phyloP scores from a whole-genome alignment of 768 basidiomycete genomes.

The Pulveroboletus sp. region DNA sequence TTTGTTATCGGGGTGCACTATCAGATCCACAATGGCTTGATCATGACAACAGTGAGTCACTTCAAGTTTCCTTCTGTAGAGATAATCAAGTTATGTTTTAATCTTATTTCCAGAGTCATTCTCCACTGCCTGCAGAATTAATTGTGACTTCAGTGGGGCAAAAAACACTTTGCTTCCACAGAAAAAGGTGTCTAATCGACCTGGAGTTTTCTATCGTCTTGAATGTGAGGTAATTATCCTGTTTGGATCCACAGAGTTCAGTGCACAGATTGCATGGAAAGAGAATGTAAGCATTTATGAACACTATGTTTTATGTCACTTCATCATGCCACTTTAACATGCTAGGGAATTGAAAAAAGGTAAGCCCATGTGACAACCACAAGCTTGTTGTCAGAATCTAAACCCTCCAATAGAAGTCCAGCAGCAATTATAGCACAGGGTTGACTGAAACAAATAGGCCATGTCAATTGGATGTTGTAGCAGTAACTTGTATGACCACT shows the following conservation, averaged over 20 bases:
- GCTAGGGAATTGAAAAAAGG: slow-evolving; percentile 11
- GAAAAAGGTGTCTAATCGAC: neutral
- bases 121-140: slow-evolving; percentile 10
- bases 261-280: slow-evolving; percentile 11
- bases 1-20: too few relatives aligned
- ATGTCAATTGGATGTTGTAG: too few relatives aligned
- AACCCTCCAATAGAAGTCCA: neutral
- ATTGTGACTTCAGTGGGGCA: slow-evolving; percentile 5
- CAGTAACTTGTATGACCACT: too few relatives aligned
- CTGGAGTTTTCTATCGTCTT: slow-evolving; percentile 11
- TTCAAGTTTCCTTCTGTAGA: too few relatives aligned
- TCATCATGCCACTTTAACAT: neutral
- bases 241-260: slow-evolving; percentile 27
- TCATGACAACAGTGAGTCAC: neutral
- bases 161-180: neutral
- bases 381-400: neutral
- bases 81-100: too few relatives aligned
- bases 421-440: slow-evolving; percentile 6
- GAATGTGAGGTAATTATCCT: slow-evolving; percentile 8
- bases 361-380: neutral
- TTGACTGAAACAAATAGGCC: too few relatives aligned
- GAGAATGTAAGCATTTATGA: slow-evolving; percentile 4
- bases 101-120: slow-evolving; percentile 12
- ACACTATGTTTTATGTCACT: neutral
- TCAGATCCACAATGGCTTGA: too few relatives aligned